These are phyloP conservation scores for Candida sithepensis DNA, from an alignment of 805 yeast species.

Conservation along the genomic window DNA sequence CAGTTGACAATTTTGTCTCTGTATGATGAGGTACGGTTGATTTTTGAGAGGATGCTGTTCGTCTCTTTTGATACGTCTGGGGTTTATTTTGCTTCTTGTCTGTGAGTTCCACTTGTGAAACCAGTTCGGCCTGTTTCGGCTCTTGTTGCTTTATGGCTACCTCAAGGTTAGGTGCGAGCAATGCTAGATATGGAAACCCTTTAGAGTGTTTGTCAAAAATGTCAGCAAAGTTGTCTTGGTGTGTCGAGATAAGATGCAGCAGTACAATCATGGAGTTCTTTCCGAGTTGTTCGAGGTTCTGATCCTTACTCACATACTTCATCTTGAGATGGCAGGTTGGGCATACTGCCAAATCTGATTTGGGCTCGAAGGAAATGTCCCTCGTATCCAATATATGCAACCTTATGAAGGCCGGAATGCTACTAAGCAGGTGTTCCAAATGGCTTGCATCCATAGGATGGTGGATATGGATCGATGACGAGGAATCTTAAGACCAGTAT, in stretches of 20 bases:
- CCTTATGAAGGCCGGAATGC: not conserved
- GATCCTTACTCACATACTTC: not conserved
- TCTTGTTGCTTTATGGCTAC: not conserved
- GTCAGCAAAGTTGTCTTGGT: not conserved
- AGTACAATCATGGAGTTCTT: not conserved
- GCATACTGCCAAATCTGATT: not conserved
- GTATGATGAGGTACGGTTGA: too few relatives aligned
- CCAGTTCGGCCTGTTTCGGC: not conserved
- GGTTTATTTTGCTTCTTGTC: too few relatives aligned
- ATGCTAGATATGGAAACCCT: not conserved
- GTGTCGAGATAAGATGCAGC: not conserved
- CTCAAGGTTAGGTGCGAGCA: not conserved
- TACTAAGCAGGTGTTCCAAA: not conserved
- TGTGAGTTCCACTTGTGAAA: too few relatives aligned
- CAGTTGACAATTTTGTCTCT: too few relatives aligned
- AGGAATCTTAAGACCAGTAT: too few relatives aligned
- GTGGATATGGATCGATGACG: not conserved
- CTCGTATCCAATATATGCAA: not conserved
- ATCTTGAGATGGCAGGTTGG: not conserved
- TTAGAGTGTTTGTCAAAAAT: not conserved
- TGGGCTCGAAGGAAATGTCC: not conserved
- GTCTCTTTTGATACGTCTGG: too few relatives aligned
- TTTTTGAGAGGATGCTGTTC: too few relatives aligned
- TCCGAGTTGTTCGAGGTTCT: not conserved
- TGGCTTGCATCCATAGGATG: not conserved